Percentiles rank a stretch among this genome's conserved stretches.
These are phyloP conservation scores for Calocybe gambosa DNA, from an alignment of 1,284 basidiomycete genomes.

Conservation along the genomic window DNA sequence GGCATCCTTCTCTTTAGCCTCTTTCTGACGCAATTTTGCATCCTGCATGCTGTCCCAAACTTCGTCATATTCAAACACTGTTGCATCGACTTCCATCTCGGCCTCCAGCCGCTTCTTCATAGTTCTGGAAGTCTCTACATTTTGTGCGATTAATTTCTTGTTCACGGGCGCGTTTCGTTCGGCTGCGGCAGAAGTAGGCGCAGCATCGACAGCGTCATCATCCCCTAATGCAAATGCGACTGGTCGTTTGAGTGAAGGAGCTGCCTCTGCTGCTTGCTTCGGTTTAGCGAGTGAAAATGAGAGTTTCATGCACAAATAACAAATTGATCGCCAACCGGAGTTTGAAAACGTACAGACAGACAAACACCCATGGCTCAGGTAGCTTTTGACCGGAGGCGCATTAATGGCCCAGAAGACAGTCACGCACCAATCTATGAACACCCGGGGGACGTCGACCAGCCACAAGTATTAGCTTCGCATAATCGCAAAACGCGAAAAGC, in stretches of 20 bases:
- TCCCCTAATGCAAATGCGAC: slow-evolving; percentile 57
- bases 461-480: slow-evolving; percentile 25
- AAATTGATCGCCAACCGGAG: slow-evolving; percentile 12
- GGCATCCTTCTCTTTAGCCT: slow-evolving; percentile 64
- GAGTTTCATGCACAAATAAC: slow-evolving; percentile 57
- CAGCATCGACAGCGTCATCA: slow-evolving; percentile 47
- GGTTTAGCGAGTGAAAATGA: slow-evolving; percentile 72
- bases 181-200: slow-evolving; percentile 31
- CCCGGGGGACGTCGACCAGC: slow-evolving; percentile 12
- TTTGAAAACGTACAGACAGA: slow-evolving; percentile 12
- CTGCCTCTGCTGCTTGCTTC: slow-evolving; percentile 38
- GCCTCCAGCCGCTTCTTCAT: slow-evolving; percentile 64
- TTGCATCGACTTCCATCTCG: slow-evolving; percentile 75
- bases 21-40: slow-evolving; percentile 70
- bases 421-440: slow-evolving; percentile 54
- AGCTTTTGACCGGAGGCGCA: slow-evolving; percentile 77
- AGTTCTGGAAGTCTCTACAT: slow-evolving; percentile 51
- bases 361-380: slow-evolving; percentile 36
- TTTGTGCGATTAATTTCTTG: slow-evolving; percentile 52
- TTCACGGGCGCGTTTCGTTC: slow-evolving; percentile 37
- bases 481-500: slow-evolving; percentile 46
- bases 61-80: slow-evolving; percentile 94
- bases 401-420: slow-evolving; percentile 85
- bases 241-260: slow-evolving; percentile 55
- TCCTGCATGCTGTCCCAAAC: slow-evolving; percentile 96